Evolutionary conservation across 768 basidiomycete species (phyloP).

Genomic region (Amyloporia xantha): DNA sequence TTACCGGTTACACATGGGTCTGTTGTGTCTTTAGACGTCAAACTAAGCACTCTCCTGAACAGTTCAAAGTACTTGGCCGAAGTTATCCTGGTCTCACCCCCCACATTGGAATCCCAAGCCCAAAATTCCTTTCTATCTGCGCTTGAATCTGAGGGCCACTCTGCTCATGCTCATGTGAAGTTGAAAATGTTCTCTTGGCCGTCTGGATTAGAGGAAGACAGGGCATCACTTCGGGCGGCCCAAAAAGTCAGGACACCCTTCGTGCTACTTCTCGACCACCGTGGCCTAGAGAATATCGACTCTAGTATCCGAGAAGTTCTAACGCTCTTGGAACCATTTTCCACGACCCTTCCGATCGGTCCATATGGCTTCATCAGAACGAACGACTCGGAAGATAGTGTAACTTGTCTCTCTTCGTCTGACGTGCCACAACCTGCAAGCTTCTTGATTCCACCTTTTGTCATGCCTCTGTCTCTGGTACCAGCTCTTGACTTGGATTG

Average conservation of each 20-base stretch:
- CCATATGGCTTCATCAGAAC: constrained; percentile 31
- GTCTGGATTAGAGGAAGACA: constrained; percentile 14
- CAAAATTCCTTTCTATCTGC: constrained; percentile 29
- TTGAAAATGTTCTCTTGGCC: constrained; percentile 33
- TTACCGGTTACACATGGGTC: constrained; percentile 39
- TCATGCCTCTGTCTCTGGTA: constrained; percentile 31
- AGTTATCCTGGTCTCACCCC: constrained; percentile 42
- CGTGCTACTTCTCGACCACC: constrained; percentile 46
- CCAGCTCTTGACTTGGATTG: constrained; percentile 10
- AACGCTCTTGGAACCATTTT: constrained; percentile 31
- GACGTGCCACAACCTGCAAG: constrained; percentile 31
- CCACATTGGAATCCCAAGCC: constrained; percentile 27
- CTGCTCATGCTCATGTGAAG: constrained; percentile 32
- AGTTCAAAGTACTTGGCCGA: constrained; percentile 32
- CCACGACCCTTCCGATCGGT: constrained; percentile 32
- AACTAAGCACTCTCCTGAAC: constrained; percentile 35
- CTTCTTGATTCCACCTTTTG: constrained; percentile 58
- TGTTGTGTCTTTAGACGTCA: constrained; percentile 25
- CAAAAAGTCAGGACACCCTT: constrained; percentile 39
- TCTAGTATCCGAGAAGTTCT: constrained; percentile 31
- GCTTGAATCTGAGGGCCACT: constrained; percentile 22
- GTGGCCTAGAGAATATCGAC: constrained; percentile 33
- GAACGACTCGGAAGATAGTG: constrained; percentile 4
- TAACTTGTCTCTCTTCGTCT: constrained; percentile 22
- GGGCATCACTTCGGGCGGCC: constrained; percentile 30